Percentiles rank a stretch among this genome's conserved stretches.
These are phyloP conservation scores for Xylariomycetidae sp. DNA, from an alignment of 2,329 filamentous ascomycete genomes.

Conservation along the genomic window DNA sequence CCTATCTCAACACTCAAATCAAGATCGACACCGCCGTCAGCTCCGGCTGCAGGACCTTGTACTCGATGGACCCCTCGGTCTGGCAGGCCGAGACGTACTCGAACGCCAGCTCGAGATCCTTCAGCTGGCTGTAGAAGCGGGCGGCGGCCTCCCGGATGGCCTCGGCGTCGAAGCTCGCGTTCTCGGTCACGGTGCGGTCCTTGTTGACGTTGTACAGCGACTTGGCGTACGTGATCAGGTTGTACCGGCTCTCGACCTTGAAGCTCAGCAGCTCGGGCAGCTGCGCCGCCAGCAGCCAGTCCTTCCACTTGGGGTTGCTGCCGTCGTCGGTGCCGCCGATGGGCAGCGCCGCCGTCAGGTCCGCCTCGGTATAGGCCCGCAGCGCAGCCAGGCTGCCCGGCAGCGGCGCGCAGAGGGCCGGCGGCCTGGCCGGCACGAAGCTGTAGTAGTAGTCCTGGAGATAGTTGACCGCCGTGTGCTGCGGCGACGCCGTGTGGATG, in stretches of 20 bases:
- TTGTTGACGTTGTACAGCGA: not conserved
- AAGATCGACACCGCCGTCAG: not conserved
- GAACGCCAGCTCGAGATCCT: not conserved
- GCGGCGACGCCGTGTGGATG: constrained; percentile 46
- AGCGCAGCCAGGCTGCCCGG: constrained; percentile 28
- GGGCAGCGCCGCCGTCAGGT: constrained; percentile 40
- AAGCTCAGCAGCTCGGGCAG: constrained; percentile 42
- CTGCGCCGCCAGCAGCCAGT: constrained; percentile 42
- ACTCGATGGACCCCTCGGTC: not conserved
- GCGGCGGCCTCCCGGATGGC: not conserved
- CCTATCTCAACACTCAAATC: too few relatives aligned
- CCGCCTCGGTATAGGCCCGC: constrained; percentile 20
- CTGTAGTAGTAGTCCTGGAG: constrained; percentile 46
- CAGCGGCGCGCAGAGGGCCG: constrained; percentile 30
- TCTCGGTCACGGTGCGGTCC: not conserved
- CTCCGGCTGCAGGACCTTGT: not conserved
- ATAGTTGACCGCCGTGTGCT: constrained; percentile 48
- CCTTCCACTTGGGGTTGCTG: constrained; percentile 29
- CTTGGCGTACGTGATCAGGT: not conserved
- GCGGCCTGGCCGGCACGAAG: constrained; percentile 42
- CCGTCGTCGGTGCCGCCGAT: too few relatives aligned
- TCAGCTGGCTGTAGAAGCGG: not conserved
- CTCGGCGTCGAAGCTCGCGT: too few relatives aligned
- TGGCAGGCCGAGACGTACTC: not conserved
- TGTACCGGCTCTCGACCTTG: constrained; percentile 3